Conservation (phyloP, 2,329 filamentous ascomycete genomes). For the Arthrobotrys pseudoclavata region DNA sequence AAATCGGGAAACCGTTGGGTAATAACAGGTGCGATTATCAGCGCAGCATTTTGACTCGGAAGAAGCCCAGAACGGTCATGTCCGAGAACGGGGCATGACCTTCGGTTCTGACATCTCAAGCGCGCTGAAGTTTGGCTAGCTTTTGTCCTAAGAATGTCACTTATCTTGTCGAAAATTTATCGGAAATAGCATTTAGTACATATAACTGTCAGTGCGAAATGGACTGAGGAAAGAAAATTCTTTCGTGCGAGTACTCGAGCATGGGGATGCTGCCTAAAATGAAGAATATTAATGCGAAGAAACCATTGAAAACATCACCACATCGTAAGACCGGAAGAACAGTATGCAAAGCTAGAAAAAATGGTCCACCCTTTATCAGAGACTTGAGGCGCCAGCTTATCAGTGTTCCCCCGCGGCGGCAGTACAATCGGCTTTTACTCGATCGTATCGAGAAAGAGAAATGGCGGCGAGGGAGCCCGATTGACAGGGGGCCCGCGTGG, state of each 20-base stretch:
- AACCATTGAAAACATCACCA: conserved; percentile 2
- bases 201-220: conserved; percentile 13
- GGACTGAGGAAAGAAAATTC: conserved; percentile 10
- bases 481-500: conserved; percentile 43
- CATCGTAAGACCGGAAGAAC: conserved; percentile 1
- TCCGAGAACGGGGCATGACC: not conserved
- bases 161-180: conserved; percentile 19
- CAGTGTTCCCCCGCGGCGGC: conserved; percentile 49
- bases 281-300: not conserved
- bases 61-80: conserved; percentile 1
- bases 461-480: conserved; percentile 25
- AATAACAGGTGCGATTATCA: conserved; percentile 24
- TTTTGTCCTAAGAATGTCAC: not conserved
- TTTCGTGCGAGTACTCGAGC: too few species aligned
- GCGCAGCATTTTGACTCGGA: conserved; percentile 23
- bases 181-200: not conserved
- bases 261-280: conserved; percentile 24
- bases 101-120: not conserved
- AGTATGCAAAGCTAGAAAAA: not conserved
- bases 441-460: conserved; percentile 59
- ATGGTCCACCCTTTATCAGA: conserved; percentile 17
- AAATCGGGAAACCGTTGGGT: not conserved
- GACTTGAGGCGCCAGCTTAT: conserved; percentile 34
- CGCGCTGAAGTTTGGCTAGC: not conserved
- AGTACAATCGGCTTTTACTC: conserved; percentile 44